Percentiles rank a stretch among this genome's conserved stretches.
Conservation (phyloP, 441 rosid genomes). For the Brassica hybrid region DNA sequence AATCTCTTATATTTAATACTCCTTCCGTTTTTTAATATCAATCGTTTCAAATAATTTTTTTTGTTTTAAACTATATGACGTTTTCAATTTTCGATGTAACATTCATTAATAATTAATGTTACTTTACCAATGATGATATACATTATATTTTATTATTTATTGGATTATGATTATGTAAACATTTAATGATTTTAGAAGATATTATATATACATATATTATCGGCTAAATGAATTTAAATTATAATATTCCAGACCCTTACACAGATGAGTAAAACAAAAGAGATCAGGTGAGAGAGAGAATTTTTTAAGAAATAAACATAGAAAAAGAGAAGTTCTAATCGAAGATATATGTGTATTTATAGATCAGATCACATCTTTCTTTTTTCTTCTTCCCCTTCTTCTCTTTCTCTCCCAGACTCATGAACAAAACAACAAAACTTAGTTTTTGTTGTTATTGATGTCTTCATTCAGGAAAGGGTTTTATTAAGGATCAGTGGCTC, state of each 20-base stretch:
- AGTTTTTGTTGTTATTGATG: background rate
- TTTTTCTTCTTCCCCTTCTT: slow-evolving; percentile 13
- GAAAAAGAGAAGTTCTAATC: slow-evolving; percentile 29
- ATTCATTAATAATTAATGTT: no score
- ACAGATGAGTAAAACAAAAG: slow-evolving; percentile 20
- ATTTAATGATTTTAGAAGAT: background rate
- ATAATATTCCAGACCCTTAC: slow-evolving; percentile 19
- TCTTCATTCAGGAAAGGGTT: slow-evolving; percentile 9
- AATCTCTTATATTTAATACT: no score
- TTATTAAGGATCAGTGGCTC: slow-evolving; percentile 16
- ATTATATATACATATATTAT: background rate
- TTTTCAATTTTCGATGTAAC: no score
- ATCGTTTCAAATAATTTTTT: no score
- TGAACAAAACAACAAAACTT: slow-evolving; percentile 2
- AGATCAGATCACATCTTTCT: slow-evolving; percentile 35
- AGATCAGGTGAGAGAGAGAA: slow-evolving; percentile 13
- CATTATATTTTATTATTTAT: no score
- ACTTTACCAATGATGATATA: no score
- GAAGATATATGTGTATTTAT: slow-evolving; percentile 26
- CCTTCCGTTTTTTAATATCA: no score
- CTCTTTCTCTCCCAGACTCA: background rate
- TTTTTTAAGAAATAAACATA: slow-evolving; percentile 30
- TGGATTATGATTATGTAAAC: no score
- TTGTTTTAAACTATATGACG: no score
- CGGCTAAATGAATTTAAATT: slow-evolving; percentile 16